phyloP scores from a whole-genome alignment of 2,329 filamentous ascomycete genomes.

The Xylogone sp. region DNA sequence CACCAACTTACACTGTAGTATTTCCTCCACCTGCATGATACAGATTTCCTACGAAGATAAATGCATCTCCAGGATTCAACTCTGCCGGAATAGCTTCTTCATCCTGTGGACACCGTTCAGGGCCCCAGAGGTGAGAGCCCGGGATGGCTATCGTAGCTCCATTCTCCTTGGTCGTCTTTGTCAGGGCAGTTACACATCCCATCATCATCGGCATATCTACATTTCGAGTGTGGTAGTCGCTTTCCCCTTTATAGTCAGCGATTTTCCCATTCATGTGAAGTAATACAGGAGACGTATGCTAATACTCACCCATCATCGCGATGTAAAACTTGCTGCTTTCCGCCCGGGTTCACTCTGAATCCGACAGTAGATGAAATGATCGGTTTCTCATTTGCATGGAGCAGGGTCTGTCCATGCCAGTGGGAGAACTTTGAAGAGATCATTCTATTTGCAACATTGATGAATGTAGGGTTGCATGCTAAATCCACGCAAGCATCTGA shows the following conservation, averaged over 20 bases:
- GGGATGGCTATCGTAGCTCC: slow-evolving; percentile 39
- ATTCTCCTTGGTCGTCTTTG: slow-evolving; percentile 36
- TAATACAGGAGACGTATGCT: too few relatives aligned
- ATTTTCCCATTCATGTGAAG: too few relatives aligned
- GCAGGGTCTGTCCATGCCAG: slow-evolving; percentile 29
- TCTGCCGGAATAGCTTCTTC: slow-evolving; percentile 36
- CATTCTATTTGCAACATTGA: slow-evolving; percentile 29
- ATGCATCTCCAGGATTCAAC: slow-evolving; percentile 34
- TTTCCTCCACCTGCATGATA: slow-evolving; percentile 39
- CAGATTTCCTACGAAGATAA: slow-evolving; percentile 34
- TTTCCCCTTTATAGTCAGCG: slow-evolving; percentile 6
- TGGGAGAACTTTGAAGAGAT: slow-evolving; percentile 32
- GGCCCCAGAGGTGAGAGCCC: slow-evolving; percentile 36
- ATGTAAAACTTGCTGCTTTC: slow-evolving; percentile 34
- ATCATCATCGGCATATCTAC: slow-evolving; percentile 34
- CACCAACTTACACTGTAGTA: slow-evolving; percentile 6
- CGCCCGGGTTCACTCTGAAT: slow-evolving; percentile 35
- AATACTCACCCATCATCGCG: slow-evolving; percentile 24
- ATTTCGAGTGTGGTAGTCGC: slow-evolving; percentile 27
- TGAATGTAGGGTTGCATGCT: slow-evolving; percentile 30
- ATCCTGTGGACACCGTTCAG: slow-evolving; percentile 31
- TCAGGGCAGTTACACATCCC: slow-evolving; percentile 33
- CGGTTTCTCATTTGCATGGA: slow-evolving; percentile 30
- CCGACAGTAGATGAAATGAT: slow-evolving; percentile 32
- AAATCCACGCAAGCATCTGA: slow-evolving; percentile 35